Conservation (phyloP, 257 asterid species). For the Knoxia roxburghii region DNA sequence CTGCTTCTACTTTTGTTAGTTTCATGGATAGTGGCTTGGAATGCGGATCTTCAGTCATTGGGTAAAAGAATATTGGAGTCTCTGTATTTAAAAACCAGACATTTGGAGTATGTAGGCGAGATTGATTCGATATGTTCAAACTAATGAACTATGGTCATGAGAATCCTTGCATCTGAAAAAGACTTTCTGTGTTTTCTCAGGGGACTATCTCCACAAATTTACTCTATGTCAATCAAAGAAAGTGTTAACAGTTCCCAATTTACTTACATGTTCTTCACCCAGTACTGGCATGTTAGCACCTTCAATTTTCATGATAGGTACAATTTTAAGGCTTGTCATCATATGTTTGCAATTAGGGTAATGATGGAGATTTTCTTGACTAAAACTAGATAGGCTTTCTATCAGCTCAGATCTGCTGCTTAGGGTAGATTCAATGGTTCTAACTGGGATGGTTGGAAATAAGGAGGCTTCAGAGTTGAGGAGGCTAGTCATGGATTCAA, state of each 20-base stretch:
- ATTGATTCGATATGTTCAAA: not conserved
- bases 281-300: too few relatives aligned
- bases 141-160: not conserved
- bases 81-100: not conserved
- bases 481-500: slow-evolving; percentile 52
- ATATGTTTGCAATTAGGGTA: not conserved
- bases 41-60: not conserved
- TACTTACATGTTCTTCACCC: not conserved
- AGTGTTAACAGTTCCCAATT: not conserved
- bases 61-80: not conserved
- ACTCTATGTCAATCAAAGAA: not conserved
- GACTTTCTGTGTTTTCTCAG: not conserved
- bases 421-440: slow-evolving; percentile 75
- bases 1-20: too few relatives aligned
- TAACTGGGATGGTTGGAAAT: slow-evolving; percentile 52
- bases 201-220: not conserved
- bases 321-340: not conserved
- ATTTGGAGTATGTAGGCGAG: not conserved
- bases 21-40: not conserved
- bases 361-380: slow-evolving; percentile 11
- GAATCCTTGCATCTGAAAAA: not conserved
- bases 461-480: slow-evolving; percentile 66
- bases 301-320: too few relatives aligned
- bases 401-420: slow-evolving; percentile 62
- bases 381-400: slow-evolving; percentile 41